These are phyloP conservation scores for Monilinia fructigena DNA, from an alignment of 2,329 filamentous ascomycete species.

Conservation along the genomic window DNA sequence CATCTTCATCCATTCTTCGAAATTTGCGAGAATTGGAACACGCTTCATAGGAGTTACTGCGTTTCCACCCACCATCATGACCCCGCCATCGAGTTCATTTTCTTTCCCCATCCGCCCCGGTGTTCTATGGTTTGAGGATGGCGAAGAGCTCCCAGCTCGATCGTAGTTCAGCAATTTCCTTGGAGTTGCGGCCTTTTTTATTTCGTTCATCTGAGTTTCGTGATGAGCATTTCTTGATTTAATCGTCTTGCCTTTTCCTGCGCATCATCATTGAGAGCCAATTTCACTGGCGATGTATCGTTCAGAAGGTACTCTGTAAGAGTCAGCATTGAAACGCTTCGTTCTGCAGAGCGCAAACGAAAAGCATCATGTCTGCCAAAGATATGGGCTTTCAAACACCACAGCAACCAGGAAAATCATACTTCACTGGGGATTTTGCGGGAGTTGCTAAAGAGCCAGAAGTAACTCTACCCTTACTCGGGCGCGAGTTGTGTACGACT, in stretches of 20 bases:
- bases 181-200: conserved; percentile 78
- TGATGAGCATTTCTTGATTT: conserved; percentile 82
- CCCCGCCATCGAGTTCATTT: conserved; percentile 54
- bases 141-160: conserved; percentile 56
- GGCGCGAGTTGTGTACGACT: conserved; percentile 49
- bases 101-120: conserved; percentile 46
- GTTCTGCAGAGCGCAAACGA: not conserved
- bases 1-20: conserved; percentile 99
- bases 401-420: conserved; percentile 24
- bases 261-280: conserved; percentile 73
- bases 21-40: conserved; percentile 93
- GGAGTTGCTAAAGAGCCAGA: conserved; percentile 41
- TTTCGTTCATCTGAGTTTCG: conserved; percentile 87
- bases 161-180: conserved; percentile 62
- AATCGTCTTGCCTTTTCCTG: conserved; percentile 86
- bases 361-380: conserved; percentile 17
- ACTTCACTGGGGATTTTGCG: conserved; percentile 42
- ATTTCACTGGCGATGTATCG: conserved; percentile 87
- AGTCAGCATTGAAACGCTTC: conserved; percentile 19
- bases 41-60: conserved; percentile 94
- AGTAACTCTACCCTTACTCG: conserved; percentile 44
- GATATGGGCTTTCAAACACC: conserved; percentile 1
- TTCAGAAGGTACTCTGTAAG: conserved; percentile 80
- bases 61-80: conserved; percentile 66
- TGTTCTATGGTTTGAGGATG: conserved; percentile 56